phyloP scores from a whole-genome alignment of 208 protist species.

The Porcisia hertigi region DNA sequence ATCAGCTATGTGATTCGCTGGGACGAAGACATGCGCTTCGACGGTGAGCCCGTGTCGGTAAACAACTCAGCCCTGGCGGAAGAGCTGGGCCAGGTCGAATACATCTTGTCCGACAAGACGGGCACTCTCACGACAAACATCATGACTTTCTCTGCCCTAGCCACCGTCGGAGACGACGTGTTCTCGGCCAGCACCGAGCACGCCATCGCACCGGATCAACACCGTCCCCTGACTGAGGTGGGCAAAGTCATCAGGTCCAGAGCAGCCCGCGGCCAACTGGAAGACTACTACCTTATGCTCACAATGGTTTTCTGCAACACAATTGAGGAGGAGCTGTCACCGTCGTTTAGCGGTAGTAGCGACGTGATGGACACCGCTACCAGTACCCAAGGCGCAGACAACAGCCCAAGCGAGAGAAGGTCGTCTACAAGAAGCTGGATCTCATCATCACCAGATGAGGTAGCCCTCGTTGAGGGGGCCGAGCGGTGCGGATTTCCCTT shows the following conservation, averaged over 20 bases:
- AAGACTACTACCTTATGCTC: slow-evolving; percentile 42
- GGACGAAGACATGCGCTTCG: slow-evolving; percentile 82
- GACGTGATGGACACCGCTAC: background rate
- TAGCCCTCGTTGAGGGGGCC: slow-evolving; percentile 87
- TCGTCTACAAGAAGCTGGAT: slow-evolving; percentile 49
- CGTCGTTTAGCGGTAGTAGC: background rate
- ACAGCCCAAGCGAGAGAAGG: background rate
- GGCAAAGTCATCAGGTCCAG: slow-evolving; percentile 4
- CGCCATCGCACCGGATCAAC: background rate
- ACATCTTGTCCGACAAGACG: slow-evolving; percentile 94
- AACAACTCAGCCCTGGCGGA: slow-evolving; percentile 91
- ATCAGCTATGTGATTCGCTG: slow-evolving; percentile 86
- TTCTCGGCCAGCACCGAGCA: slow-evolving; percentile 28
- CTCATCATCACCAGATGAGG: slow-evolving; percentile 92
- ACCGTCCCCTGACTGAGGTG: slow-evolving; percentile 13
- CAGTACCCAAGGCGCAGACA: slow-evolving; percentile 11
- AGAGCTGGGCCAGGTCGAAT: slow-evolving; percentile 93
- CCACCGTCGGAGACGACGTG: slow-evolving; percentile 33
- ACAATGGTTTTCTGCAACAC: slow-evolving; percentile 76
- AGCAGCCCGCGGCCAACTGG: slow-evolving; percentile 1
- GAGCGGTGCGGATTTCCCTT: slow-evolving; percentile 65
- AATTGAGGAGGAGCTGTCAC: slow-evolving; percentile 41
- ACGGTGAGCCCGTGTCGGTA: slow-evolving; percentile 41
- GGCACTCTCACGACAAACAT: slow-evolving; percentile 93
- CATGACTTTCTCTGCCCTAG: slow-evolving; percentile 72